Percentiles rank a stretch among this genome's conserved stretches.
These are phyloP conservation scores for Evernia prunastri DNA, from an alignment of 495 filamentous ascomycete genomes.

Conservation along the genomic window DNA sequence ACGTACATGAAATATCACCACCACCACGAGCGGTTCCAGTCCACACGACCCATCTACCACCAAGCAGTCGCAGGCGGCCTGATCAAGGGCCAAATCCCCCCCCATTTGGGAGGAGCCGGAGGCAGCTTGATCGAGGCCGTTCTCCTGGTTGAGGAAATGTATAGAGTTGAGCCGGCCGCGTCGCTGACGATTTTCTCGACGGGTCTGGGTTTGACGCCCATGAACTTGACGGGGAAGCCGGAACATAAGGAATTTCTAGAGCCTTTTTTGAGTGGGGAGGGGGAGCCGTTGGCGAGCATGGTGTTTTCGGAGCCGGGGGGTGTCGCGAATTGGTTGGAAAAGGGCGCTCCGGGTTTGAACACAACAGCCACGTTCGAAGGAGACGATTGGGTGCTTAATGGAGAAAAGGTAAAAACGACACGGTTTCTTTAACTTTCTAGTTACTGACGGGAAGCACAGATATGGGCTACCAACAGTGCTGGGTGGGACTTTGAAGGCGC, in stretches of 20 bases:
- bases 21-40: slow-evolving; percentile 39
- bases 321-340: slow-evolving; percentile 47
- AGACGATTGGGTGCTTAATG: slow-evolving; percentile 48
- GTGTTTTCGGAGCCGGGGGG: slow-evolving; percentile 47
- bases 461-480: slow-evolving; percentile 49
- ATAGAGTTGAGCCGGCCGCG: slow-evolving; percentile 41
- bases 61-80: slow-evolving; percentile 38
- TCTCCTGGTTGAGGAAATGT: slow-evolving; percentile 49
- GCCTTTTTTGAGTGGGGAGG: slow-evolving; percentile 43
- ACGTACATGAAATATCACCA: slow-evolving; percentile 32
- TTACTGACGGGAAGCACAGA: slow-evolving; percentile 25
- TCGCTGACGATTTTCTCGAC: slow-evolving; percentile 48
- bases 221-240: slow-evolving; percentile 38
- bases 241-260: slow-evolving; percentile 41
- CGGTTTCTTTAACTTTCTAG: neutral
- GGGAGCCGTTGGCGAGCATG: slow-evolving; percentile 43
- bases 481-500: slow-evolving; percentile 49
- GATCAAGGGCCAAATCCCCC: slow-evolving; percentile 44
- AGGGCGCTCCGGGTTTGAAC: slow-evolving; percentile 40
- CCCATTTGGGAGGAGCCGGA: slow-evolving; percentile 38
- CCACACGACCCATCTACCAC: slow-evolving; percentile 41
- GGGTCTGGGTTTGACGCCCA: slow-evolving; percentile 43
- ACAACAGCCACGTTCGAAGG: slow-evolving; percentile 46
- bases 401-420: slow-evolving; percentile 42
- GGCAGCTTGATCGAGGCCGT: slow-evolving; percentile 41